Evolutionary conservation across 2,329 filamentous ascomycete genomes (phyloP).

Genomic region (Paraconiothyrium brasiliense): DNA sequence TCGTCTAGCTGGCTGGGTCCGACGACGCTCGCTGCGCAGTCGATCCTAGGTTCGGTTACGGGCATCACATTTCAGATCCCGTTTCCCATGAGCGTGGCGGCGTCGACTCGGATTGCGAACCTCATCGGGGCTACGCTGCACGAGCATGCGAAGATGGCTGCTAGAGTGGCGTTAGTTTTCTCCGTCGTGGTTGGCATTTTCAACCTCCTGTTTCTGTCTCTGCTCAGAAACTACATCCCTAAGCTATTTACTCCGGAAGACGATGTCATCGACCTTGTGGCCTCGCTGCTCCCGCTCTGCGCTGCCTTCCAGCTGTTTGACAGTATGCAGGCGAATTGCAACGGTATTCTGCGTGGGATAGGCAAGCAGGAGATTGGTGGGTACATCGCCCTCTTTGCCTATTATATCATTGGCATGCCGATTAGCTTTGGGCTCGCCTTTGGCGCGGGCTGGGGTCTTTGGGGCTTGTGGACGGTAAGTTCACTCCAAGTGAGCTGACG

Average conservation of each 20-base stretch:
- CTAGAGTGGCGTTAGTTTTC: conserved; percentile 76
- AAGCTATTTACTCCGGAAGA: conserved; percentile 75
- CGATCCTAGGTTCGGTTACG: conserved; percentile 79
- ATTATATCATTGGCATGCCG: conserved; percentile 87
- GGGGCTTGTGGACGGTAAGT: conserved; percentile 75
- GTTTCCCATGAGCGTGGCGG: conserved; percentile 88
- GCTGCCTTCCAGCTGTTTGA: conserved; percentile 93
- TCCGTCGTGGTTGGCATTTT: conserved; percentile 78
- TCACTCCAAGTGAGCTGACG: not conserved
- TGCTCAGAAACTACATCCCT: conserved; percentile 77
- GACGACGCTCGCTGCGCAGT: conserved; percentile 85
- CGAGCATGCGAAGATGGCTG: conserved; percentile 80
- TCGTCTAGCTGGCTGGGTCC: conserved; percentile 81
- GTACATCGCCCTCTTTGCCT: conserved; percentile 85
- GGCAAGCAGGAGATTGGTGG: conserved; percentile 90
- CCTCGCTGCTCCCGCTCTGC: conserved; percentile 77
- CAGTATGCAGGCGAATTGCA: conserved; percentile 78
- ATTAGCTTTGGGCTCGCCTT: conserved; percentile 83
- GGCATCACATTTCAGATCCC: conserved; percentile 89
- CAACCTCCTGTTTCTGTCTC: conserved; percentile 76
- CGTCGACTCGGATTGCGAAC: conserved; percentile 89
- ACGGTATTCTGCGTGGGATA: conserved; percentile 85
- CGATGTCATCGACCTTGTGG: conserved; percentile 72
- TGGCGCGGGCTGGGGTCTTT: conserved; percentile 76
- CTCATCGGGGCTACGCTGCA: conserved; percentile 87